A percentile compares a stretch with the other conserved stretches of the same genome.
Conservation (phyloP, 2,329 filamentous ascomycete species). For the Verticillium nonalfalfae region DNA sequence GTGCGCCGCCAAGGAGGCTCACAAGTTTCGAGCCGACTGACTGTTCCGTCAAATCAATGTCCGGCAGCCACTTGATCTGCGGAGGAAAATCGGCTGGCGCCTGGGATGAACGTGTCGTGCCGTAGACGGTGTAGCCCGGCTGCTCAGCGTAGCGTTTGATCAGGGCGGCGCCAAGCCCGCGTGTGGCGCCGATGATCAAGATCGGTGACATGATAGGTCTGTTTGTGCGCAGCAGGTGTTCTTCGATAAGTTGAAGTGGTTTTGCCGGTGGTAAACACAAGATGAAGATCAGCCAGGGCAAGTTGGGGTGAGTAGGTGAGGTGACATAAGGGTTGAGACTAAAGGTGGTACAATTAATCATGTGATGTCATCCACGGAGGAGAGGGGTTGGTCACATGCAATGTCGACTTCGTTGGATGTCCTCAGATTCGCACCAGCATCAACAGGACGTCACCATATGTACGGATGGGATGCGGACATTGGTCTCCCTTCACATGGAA, state of each 20-base stretch:
- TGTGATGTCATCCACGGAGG: not conserved
- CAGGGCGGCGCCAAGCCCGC: slow-evolving; percentile 60
- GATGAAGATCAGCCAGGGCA: not conserved
- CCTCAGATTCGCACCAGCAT: not conserved
- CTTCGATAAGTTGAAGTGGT: not conserved
- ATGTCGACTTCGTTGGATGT: not conserved
- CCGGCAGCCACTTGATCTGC: slow-evolving; percentile 49
- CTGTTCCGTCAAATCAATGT: slow-evolving; percentile 47
- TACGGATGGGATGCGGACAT: not conserved
- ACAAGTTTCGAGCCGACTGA: slow-evolving; percentile 41
- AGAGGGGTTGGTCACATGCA: not conserved
- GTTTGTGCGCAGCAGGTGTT: not conserved
- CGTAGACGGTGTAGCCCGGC: slow-evolving; percentile 45
- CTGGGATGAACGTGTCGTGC: slow-evolving; percentile 45
- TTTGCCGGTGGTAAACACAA: too few species aligned
- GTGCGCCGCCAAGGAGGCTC: slow-evolving; percentile 29
- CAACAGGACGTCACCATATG: not conserved
- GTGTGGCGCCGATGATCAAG: slow-evolving; percentile 61
- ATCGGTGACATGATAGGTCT: slow-evolving; percentile 35
- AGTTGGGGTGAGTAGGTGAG: not conserved
- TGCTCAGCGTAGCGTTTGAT: slow-evolving; percentile 48
- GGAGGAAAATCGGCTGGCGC: slow-evolving; percentile 32
- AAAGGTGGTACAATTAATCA: not conserved
- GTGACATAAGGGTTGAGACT: not conserved
- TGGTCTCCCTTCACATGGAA: too few species aligned